Evolutionary conservation across 306 rosid species (phyloP), one percentile per base, ranked within the genome.

Genomic region (Gynostemma pentaphyllum): DNA sequence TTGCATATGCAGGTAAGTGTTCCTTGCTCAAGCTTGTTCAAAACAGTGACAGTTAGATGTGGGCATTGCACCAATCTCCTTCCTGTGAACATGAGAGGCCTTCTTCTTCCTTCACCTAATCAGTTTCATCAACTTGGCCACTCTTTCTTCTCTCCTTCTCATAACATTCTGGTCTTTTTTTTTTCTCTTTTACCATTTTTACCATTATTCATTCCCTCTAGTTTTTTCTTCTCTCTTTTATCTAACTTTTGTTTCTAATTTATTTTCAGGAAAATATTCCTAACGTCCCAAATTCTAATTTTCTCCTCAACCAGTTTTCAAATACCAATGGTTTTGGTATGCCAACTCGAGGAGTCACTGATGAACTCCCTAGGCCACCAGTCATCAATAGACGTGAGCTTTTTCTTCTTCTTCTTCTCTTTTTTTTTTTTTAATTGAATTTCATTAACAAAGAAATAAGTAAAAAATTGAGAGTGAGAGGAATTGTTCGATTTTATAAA

Each of bases 51-150:
- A n/a, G 97, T 91, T 7, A 65, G 97, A 75, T 91, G 97, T 45
- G 97, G 97, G 15, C 97, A 91, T 79, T 91, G 97, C 89, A 87
- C 95, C 69, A 91, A 83, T 66, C 92, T 91, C 24, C 79, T 91
- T 22, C 97, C 97, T 0, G 95, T 90, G 44, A 90, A 87, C 87
- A 81, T 90, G 90, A 83, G 97, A 1, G 97, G 78, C 15, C 57
- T 87, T 77, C 95, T 91, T 71, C 73, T 91, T 68, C 95, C 95
- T n/a, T 77, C 96, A 3, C 29, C 95, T 2, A 82, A 82, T 67
- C 97, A 91, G 68, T 87, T 87, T 73, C 96, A 90, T 49, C 78
- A 69, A 78, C 77, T 85, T 45, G 81, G 83, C 9, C 96, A 90
- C 81, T 83, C 97, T 69, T 83, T 85, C 77, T 85, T 83, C 82